Evolutionary conservation across 164 flowering plant species (phyloP).

Genomic region (grape (Vitis vinifera)): ASM3070453v1 NC_081823.1:6649501-6650000

Average conservation of each 20-base stretch:
- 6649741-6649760: constrained; percentile 15
- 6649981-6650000: constrained; percentile 60
- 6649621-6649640: constrained; percentile 9
- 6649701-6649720: constrained; percentile 44
- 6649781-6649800: constrained; percentile 62
- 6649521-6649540: constrained; percentile 25
- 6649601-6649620: constrained; percentile 42
- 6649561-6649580: constrained; percentile 27
- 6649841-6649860: constrained; percentile 15
- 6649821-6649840: constrained; percentile 11
- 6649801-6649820: constrained; percentile 29
- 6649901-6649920: constrained; percentile 18
- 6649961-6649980: constrained; percentile 46
- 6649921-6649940: constrained; percentile 18
- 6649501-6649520: not conserved
- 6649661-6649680: not conserved
- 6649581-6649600: constrained; percentile 51
- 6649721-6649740: not conserved
- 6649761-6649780: constrained; percentile 60
- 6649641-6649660: not conserved
- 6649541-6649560: constrained; percentile 19
- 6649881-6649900: constrained; percentile 15
- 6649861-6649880: constrained; percentile 14
- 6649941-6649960: constrained; percentile 66
- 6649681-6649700: constrained; percentile 25